Base-by-base conservation (phyloP, 352 stramenopile species). In the Globisporangium echinulatum region DNA sequence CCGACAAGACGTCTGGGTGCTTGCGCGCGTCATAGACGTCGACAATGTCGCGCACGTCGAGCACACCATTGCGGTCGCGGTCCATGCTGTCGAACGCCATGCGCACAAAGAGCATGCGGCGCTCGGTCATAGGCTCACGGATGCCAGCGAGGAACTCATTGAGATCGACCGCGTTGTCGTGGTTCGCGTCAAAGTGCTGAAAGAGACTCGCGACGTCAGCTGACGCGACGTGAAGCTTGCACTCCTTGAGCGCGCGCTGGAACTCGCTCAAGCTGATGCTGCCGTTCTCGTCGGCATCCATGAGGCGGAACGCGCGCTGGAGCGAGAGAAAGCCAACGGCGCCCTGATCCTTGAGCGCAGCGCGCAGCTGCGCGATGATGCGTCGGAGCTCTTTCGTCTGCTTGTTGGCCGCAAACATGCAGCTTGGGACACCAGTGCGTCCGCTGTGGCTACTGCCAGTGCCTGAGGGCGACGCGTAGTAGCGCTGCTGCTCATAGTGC, bases 61-160 rank as follows among this genome's bases (percentile, higher is more conserved):
- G 66, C 40, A 90, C 64, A 13, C 87, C 87, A 54, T 82, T 90
- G 49, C 70, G 67, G 44, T 87, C 78, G 37, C 73, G 86, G 64
- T 98, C 91, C 40, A 97, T 74, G 7, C 85, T 49, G 37, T 92
- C 79, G 54, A 98, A 98, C 37, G 90, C 92, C 70, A 87, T 79
- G 59, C 82, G 79, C 13, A 97, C 85, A 17, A 97, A 74, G 17
- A 82, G 58, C 56, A 92, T 67, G 10, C 92, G 80, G 2, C 76
- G 68, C 13, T 87, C 63, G 54, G 75, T 94, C 75, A 98, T 89
- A 15, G 85, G 82, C 40, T 93, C 87, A 5, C 87, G 70, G 1
- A 97, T 59, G 13, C 82, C 88, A 7, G 74, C 49, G 44, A 98
- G 61, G 54, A 98, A 97, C 62, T 97, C 92, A 14, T 70, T 67